Evolutionary conservation across 257 asterid species (phyloP), one percentile per base, ranked within the genome.

Genomic region (Coffea eugenioides): DNA sequence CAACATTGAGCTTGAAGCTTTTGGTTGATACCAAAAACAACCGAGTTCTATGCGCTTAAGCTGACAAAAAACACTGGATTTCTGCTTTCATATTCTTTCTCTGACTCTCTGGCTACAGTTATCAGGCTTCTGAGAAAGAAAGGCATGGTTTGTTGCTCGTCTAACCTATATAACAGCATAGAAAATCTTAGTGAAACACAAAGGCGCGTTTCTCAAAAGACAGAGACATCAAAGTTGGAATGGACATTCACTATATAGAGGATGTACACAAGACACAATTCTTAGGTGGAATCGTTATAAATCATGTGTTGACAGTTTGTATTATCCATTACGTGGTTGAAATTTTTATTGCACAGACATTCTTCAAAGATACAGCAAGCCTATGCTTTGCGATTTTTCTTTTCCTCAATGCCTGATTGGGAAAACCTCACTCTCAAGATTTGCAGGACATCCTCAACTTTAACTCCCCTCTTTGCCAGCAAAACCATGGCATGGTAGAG

Each of bases 321-420:
- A 56, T 56, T 54, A 15, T 16, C 16, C 16, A 56, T 56, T 4
- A 0, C 62, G 14, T 7, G 3, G 7, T 56, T 18, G 34, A 18
- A 54, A 54, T 20, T 13, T 14, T 54, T 54, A 18, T 54, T 0
- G 59, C 59, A 13, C 57, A 52, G 1, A 54, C 16, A 14, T 2
- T 1, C 2, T 54, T 12, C 21, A 54, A 15, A 39, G 43, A 39
- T 39, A 3, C 5, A 39, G 0, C 43, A 3, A 39, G 51, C 80
- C 82, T 87, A 86, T 25, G 86, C 81, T 82, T 83, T 86, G 23
- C 97, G 93, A 69, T 90, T 89, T 46, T 79, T 85, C 86, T 95
- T 92, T 79, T 93, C 99, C 78, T 93, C 92, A 61, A 95, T 87
- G 65, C 99, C 98, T 0, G 99, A 95, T 77, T 86, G 87, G 11